Evolutionary conservation across 192 early-diverging fungal genomes (phyloP).

Genomic region (Coemansia sp.): DNA sequence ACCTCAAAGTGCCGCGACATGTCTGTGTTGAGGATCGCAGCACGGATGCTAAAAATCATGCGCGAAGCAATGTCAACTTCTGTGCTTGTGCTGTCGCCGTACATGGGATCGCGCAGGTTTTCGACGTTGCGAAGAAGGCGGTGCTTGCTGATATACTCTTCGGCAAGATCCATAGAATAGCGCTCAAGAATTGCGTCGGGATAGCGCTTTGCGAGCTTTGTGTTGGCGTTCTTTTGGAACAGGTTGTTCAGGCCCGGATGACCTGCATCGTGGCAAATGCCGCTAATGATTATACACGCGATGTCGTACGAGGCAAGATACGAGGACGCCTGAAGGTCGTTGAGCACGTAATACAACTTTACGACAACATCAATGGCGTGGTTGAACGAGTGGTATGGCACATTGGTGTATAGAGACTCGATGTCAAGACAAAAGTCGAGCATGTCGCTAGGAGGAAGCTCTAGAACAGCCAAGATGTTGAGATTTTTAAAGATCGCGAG

Average conservation of each 20-base stretch:
- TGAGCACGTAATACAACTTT: constrained; percentile 78
- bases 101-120: constrained; percentile 51
- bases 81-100: constrained; percentile 54
- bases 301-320: constrained; percentile 72
- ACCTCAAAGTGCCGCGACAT: constrained; percentile 85
- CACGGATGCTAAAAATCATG: constrained; percentile 40
- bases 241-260: constrained; percentile 92
- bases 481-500: constrained; percentile 74
- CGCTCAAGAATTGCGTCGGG: constrained; percentile 87
- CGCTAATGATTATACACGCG: constrained; percentile 76
- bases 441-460: constrained; percentile 63
- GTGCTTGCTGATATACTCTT: constrained; percentile 75
- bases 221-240: constrained; percentile 84
- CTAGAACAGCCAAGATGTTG: constrained; percentile 61
- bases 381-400: constrained; percentile 90
- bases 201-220: constrained; percentile 71
- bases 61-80: constrained; percentile 43
- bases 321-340: constrained; percentile 64
- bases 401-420: constrained; percentile 76
- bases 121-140: constrained; percentile 62
- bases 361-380: constrained; percentile 89
- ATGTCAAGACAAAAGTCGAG: constrained; percentile 86
- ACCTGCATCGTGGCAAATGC: constrained; percentile 87
- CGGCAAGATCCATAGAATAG: constrained; percentile 76
- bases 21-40: constrained; percentile 87